Evolutionary conservation across 768 basidiomycete genomes (phyloP).

Genomic region (Russula griseocarnosa): DNA sequence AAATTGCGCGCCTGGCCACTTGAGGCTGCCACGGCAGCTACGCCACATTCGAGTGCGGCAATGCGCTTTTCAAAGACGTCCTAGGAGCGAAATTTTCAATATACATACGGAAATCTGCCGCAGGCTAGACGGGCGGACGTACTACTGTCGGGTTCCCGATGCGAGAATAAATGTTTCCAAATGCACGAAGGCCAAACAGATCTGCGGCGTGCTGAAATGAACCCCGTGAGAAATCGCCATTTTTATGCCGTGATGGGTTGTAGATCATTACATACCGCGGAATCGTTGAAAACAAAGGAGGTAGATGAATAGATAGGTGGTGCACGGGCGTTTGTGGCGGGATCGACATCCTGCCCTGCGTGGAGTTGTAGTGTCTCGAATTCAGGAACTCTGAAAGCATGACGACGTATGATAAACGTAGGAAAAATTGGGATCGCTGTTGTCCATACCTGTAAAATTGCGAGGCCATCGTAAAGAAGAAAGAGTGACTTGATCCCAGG

Average conservation of each 20-base stretch:
- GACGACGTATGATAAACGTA: background rate
- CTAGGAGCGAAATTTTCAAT: slow-evolving; percentile 34
- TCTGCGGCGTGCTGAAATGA: slow-evolving; percentile 59
- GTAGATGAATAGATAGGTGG: slow-evolving; percentile 74
- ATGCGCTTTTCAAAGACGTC: slow-evolving; percentile 78
- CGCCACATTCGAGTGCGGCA: slow-evolving; percentile 75
- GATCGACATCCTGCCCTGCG: slow-evolving; percentile 63
- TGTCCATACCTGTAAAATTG: slow-evolving; percentile 10
- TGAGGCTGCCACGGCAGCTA: slow-evolving; percentile 66
- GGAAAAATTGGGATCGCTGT: background rate
- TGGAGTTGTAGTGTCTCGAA: slow-evolving; percentile 81
- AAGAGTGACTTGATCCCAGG: too few species aligned
- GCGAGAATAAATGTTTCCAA: slow-evolving; percentile 63
- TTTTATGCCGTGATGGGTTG: background rate
- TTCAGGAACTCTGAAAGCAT: slow-evolving; percentile 46
- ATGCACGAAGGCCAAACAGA: slow-evolving; percentile 55
- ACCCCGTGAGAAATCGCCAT: background rate
- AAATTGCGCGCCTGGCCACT: slow-evolving; percentile 80
- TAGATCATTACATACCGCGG: slow-evolving; percentile 43
- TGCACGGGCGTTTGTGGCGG: slow-evolving; percentile 66
- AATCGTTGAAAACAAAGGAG: slow-evolving; percentile 69
- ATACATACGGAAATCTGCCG: background rate
- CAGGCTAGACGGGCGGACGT: slow-evolving; percentile 31
- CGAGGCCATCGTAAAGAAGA: background rate
- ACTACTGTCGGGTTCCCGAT: slow-evolving; percentile 67